These are phyloP conservation scores for Yamadazyma dendronema DNA, from an alignment of 1,139 yeast genomes.

Conservation along the genomic window DNA sequence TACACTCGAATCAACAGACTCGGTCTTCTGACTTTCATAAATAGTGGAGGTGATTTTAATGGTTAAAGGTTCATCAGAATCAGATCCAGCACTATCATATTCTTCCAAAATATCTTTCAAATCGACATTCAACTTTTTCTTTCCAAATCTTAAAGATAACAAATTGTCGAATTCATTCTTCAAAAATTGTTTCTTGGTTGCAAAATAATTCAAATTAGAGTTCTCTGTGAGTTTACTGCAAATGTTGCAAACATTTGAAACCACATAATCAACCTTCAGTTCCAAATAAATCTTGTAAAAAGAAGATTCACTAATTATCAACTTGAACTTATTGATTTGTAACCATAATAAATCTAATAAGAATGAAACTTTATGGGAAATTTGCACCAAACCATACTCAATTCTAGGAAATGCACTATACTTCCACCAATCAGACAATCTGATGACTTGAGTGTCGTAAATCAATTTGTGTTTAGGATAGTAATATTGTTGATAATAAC, in stretches of 20 bases:
- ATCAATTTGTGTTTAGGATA: conserved; percentile 12
- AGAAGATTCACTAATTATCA: conserved; percentile 1
- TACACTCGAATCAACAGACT: conserved; percentile 6
- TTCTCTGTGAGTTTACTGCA: conserved; percentile 11
- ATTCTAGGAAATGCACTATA: conserved; percentile 4
- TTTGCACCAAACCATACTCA: background rate
- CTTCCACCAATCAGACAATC: conserved; percentile 4
- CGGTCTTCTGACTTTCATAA: conserved; percentile 17
- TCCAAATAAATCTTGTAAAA: conserved; percentile 5
- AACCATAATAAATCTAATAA: conserved; percentile 2
- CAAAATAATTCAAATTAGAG: conserved; percentile 14
- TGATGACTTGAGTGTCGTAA: conserved; percentile 3
- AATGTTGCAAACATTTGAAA: conserved; percentile 1
- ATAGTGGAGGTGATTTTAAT: conserved; percentile 30
- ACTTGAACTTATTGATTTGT: conserved; percentile 1
- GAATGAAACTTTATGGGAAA: background rate
- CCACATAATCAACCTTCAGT: conserved; percentile 1
- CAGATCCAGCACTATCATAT: conserved; percentile 9
- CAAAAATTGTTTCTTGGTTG: conserved; percentile 23
- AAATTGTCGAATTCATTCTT: conserved; percentile 29
- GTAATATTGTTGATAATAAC: conserved; percentile 11
- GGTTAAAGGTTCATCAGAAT: conserved; percentile 21
- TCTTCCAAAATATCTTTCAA: conserved; percentile 24
- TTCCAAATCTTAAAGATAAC: conserved; percentile 17
- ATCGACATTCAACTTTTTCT: conserved; percentile 10